Evolutionary conservation across 768 basidiomycete species (phyloP).

Genomic region (Ramaria sp.): DNA sequence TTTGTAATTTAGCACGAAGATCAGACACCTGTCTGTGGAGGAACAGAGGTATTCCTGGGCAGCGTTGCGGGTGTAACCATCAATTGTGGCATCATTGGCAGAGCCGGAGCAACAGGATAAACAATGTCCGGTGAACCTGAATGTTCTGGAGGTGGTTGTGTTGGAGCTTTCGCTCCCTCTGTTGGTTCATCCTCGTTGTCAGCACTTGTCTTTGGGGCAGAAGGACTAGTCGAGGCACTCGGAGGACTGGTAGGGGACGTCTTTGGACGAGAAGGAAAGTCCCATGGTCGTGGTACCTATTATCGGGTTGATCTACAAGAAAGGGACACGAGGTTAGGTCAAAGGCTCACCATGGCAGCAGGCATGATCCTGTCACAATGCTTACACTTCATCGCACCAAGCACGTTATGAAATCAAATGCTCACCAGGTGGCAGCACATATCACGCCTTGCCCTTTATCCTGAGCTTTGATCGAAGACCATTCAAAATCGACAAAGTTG

Average conservation of each 20-base stretch:
- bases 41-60: neutral
- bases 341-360: constrained; percentile 42
- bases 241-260: neutral
- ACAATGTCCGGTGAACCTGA: neutral
- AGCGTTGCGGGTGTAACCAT: constrained; percentile 12
- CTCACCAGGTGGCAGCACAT: constrained; percentile 81
- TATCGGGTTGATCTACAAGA: constrained; percentile 3
- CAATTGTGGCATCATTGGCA: constrained; percentile 9
- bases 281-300: constrained; percentile 68
- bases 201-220: neutral
- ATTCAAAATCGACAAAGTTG: constrained; percentile 72
- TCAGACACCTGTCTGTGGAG: neutral
- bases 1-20: constrained; percentile 1
- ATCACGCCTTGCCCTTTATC: constrained; percentile 71
- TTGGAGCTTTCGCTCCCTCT: neutral
- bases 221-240: neutral
- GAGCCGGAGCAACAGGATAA: neutral
- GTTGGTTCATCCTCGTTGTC: neutral
- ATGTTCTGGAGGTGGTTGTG: neutral
- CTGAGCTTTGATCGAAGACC: constrained; percentile 46
- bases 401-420: neutral
- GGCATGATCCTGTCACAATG: constrained; percentile 53
- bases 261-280: constrained; percentile 40
- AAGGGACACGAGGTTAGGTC: neutral
- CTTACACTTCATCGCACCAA: neutral